Base-by-base conservation (phyloP, 495 filamentous ascomycete genomes). In the Friedmanniomyces endolithicus region DNA sequence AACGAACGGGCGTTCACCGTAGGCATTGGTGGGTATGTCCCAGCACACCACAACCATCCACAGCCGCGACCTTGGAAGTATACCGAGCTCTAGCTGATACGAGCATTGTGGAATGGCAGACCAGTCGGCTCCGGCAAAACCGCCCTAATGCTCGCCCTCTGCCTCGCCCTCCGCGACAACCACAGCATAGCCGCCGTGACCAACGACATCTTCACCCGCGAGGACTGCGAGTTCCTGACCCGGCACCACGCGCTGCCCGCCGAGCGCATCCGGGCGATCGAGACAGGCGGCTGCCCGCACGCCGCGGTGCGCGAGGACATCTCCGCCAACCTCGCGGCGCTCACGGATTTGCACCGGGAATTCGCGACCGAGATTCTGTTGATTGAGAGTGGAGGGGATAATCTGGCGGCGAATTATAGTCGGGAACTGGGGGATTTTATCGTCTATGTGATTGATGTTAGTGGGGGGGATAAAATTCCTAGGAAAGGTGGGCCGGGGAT, bases 281-380 rank as follows among this genome's bases (percentile, higher is more conserved):
- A 98, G 70, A 98, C 92, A 2, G 92, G 92, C 65, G 92, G 92
- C 22, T 98, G 92, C 67, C 92, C 92, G 1, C 92, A 98, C 75
- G 92, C 92, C 55, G 92, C 92, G 43, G 92, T 97, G 61, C 89
- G 92, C 61, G 92, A 98, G 76, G 92, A 98, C 75, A 95, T 98
- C 65, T 81, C 75, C 48, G 83, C 85, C 41, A 98, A 98, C 75
- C 85, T 98, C 0, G 85, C 87, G 48, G 89, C 92, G 1, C 79
- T 98, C 12, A 89, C 95, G 60, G 80, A 84, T 51, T 80, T 98
- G 12, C 94, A 97, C 67, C 66, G 67, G 24, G 72, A 81, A 46
- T 94, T 92, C 75, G 61, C 67, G 41, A 81, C 81, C 0, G 78
- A 90, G 37, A 64, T 98, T 11, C 75, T 95, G 27, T 79, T 98